These are phyloP conservation scores for Melampsora abietis-canadensis DNA, from an alignment of 1,284 basidiomycete species.

Conservation along the genomic window DNA sequence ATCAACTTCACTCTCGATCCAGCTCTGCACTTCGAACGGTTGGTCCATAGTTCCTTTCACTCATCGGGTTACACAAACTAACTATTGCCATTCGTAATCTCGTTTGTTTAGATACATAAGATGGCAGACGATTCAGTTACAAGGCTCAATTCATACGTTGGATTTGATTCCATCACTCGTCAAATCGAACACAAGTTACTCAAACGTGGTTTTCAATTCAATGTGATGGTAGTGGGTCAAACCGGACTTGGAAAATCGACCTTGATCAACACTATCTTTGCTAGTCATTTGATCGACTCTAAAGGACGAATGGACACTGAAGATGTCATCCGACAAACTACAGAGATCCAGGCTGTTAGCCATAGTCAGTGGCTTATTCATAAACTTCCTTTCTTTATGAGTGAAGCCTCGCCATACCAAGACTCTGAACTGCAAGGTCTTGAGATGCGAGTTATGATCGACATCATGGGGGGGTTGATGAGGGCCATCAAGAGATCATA, in stretches of 20 bases:
- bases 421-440: neutral
- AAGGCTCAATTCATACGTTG: conserved; percentile 53
- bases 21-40: no score
- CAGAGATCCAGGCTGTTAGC: conserved; percentile 90
- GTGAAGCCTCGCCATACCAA: neutral
- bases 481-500: neutral
- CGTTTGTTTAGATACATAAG: neutral
- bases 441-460: neutral
- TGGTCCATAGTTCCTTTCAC: no score
- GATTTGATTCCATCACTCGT: conserved; percentile 68
- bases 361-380: conserved; percentile 65
- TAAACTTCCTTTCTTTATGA: neutral
- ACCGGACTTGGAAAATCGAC: conserved; percentile 98
- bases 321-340: conserved; percentile 84
- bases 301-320: conserved; percentile 87
- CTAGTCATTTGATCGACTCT: conserved; percentile 93
- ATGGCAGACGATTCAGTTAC: conserved; percentile 45
- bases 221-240: conserved; percentile 92
- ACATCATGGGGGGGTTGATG: neutral
- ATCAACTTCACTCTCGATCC: no score
- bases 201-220: conserved; percentile 98
- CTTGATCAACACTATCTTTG: conserved; percentile 97
- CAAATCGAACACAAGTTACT: conserved; percentile 99
- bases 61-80: no score
- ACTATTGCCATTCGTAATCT: no score